Percentiles rank a stretch among this genome's conserved stretches.
phyloP scores from a whole-genome alignment of 495 filamentous ascomycete genomes.

The Xylaria curta region DNA sequence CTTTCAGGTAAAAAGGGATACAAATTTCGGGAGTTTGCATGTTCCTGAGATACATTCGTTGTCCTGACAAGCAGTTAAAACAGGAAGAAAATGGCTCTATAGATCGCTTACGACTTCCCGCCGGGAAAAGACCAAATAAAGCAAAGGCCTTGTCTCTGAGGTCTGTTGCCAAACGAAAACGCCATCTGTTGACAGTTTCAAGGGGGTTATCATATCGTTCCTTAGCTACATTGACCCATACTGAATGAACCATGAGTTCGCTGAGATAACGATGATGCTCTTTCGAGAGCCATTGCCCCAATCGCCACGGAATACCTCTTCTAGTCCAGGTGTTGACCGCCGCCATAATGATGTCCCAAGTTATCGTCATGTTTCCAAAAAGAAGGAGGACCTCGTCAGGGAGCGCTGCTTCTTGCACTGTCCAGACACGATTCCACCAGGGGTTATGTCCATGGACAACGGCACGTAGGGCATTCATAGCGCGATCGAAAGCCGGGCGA shows the following conservation, averaged over 20 bases:
- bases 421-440: conserved; percentile 10
- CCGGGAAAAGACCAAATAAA: not conserved
- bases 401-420: conserved; percentile 5
- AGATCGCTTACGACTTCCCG: not conserved
- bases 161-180: not conserved
- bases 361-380: not conserved
- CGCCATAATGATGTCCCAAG: not conserved
- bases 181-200: not conserved
- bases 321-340: not conserved
- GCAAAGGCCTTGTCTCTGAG: not conserved
- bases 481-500: not conserved
- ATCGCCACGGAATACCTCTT: not conserved
- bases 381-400: not conserved
- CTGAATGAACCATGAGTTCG: not conserved
- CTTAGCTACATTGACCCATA: conserved; percentile 10
- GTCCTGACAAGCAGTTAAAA: not conserved
- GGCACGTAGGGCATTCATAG: not conserved
- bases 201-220: not conserved
- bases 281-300: not conserved
- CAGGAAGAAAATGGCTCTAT: not conserved
- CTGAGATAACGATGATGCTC: not conserved
- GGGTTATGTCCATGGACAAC: not conserved
- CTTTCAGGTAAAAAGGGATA: not conserved
- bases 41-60: not conserved
- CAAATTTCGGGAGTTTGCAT: not conserved